These are phyloP conservation scores for Bathelium albidoporum DNA, from an alignment of 495 filamentous ascomycete genomes.

Conservation along the genomic window DNA sequence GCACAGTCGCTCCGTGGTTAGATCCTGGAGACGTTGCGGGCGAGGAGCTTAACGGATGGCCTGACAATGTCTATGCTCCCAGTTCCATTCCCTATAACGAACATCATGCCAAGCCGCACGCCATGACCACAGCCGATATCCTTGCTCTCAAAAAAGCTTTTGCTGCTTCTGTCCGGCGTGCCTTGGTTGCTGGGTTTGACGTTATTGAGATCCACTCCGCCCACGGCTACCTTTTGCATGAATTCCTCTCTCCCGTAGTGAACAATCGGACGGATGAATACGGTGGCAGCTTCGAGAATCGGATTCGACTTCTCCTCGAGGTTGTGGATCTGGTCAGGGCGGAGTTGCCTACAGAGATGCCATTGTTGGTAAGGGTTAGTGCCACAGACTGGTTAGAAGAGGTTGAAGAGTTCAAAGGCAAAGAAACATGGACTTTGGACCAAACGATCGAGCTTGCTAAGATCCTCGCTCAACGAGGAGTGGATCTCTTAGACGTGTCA, in stretches of 20 bases:
- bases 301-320: conserved; percentile 31
- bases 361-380: conserved; percentile 31
- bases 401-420: conserved; percentile 27
- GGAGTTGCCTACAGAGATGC: conserved; percentile 21
- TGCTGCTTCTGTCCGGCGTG: conserved; percentile 43
- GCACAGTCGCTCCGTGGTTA: conserved; percentile 58
- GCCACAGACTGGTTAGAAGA: conserved; percentile 39
- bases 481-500: conserved; percentile 58
- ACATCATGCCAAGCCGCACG: conserved; percentile 41
- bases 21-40: conserved; percentile 38
- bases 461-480: conserved; percentile 42
- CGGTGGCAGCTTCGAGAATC: conserved; percentile 35
- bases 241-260: conserved; percentile 30
- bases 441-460: conserved; percentile 46
- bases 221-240: conserved; percentile 35
- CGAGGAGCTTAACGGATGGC: conserved; percentile 51
- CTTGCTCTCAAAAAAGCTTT: conserved; percentile 46
- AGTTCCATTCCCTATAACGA: conserved; percentile 45
- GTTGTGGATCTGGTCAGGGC: conserved; percentile 22
- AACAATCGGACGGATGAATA: conserved; percentile 37
- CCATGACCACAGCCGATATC: conserved; percentile 48
- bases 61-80: conserved; percentile 46
- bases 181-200: conserved; percentile 47
- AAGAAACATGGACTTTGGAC: conserved; percentile 45
- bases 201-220: conserved; percentile 48